A percentile compares a stretch with the other conserved stretches of the same genome.
phyloP scores from a whole-genome alignment of 129 eudicot genomes.

The Centaurea solstitialis region DNA sequence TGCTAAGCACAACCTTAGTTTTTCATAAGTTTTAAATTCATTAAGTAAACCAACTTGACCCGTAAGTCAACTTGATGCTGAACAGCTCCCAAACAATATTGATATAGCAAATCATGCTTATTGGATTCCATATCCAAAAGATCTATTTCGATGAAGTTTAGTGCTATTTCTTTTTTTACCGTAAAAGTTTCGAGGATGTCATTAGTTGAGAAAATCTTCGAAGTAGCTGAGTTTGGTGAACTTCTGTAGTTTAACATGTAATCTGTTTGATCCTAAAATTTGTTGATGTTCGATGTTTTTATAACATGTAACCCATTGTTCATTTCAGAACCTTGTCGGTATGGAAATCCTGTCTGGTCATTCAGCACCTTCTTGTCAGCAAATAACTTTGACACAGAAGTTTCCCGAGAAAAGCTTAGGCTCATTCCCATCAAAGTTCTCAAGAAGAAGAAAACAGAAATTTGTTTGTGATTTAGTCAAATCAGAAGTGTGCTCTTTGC shows the following conservation, averaged over 20 bases:
- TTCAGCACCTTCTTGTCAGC: slow-evolving; percentile 29
- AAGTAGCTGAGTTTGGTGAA: slow-evolving; percentile 4
- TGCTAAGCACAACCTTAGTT: neutral
- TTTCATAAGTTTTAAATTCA: neutral
- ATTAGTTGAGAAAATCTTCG: neutral
- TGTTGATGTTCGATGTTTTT: neutral
- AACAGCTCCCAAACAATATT: neutral
- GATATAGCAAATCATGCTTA: neutral
- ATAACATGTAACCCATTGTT: slow-evolving; percentile 8
- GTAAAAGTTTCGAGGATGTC: neutral
- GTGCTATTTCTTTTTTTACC: neutral
- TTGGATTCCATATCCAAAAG: neutral
- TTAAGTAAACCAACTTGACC: neutral
- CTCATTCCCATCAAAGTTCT: slow-evolving; percentile 32
- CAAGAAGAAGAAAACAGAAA: slow-evolving; percentile 26
- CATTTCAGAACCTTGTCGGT: slow-evolving; percentile 35
- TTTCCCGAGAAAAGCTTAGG: slow-evolving; percentile 27
- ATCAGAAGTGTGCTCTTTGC: slow-evolving; percentile 24
- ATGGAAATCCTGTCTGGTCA: slow-evolving; percentile 70
- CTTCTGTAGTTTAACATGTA: neutral
- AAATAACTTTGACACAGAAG: slow-evolving; percentile 25
- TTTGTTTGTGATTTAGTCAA: slow-evolving; percentile 14
- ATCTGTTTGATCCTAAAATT: neutral
- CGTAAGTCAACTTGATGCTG: neutral
- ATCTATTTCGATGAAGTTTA: neutral